Base-by-base conservation (phyloP, 176 grass and related monocot species). In the Hsuehochloa calcarea region DNA sequence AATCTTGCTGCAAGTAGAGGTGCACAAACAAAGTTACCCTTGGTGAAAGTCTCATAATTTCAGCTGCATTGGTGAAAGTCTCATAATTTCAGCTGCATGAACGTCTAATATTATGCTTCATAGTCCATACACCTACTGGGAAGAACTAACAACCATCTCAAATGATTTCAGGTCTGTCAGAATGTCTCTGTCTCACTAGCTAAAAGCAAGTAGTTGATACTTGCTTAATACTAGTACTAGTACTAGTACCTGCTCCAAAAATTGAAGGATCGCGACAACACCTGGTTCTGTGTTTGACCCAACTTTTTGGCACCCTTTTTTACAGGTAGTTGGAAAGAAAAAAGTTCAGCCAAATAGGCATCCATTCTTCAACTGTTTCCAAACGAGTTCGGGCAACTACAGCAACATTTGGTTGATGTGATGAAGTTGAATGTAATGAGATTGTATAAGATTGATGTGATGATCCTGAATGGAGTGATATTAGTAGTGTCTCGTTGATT, bases 261-360 rank as follows among this genome's bases (percentile, higher is more conserved):
- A 86, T 23, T 25, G 49, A 86, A 82, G 8, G 85, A 78, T 46
- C 46, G 59, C 66, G 47, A 65, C 46, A 80, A 50, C 37, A 72
- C 37, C 11, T 90, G 15, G 37, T 47, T 51, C 44, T 34, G 62
- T 76, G 72, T 63, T 78, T 63, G 37, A 25, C 17, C 15, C 35
- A 60, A 14, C 20, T 41, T 52, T 77, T 54, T 54, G 0, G 20
- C 8, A 45, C 41, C 37, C 26, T 50, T 67, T 47, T 68, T 43
- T 59, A 39, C 51, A 31, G 27, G 40, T 5, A 76, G 43, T 64
- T 70, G 70, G 17, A 85, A 77, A 77, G 82, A 10, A 26, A 23
- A 51, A 80, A 29, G 35, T 72, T 58, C 0, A 47, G 73, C 47
- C 79, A 66, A 82, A 82, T 0, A 58, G 6, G 19, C 29, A 23